Evolutionary conservation across 306 rosid species (phyloP).

Genomic region (Medicago arabica): DNA sequence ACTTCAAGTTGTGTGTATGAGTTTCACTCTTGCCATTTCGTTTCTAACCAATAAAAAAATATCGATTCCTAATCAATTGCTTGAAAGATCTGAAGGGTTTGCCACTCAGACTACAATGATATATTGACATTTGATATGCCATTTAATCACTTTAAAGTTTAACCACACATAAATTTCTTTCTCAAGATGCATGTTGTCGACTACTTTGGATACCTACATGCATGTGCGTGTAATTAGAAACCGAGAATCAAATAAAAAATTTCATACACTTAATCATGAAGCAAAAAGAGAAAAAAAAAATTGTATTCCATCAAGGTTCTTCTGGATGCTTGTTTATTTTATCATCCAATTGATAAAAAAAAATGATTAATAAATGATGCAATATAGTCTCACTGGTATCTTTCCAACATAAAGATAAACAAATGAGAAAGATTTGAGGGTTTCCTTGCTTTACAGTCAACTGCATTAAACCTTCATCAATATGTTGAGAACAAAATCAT

Average conservation of each 20-base stretch:
- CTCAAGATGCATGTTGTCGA: conserved; percentile 50
- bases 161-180: background rate
- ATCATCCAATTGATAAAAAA: conserved; percentile 31
- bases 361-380: conserved; percentile 37
- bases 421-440: conserved; percentile 29
- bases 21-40: too few relatives aligned
- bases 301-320: conserved; percentile 42
- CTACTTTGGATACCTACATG: conserved; percentile 45
- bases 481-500: conserved; percentile 45
- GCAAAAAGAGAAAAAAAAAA: conserved; percentile 11
- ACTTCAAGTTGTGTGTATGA: too few relatives aligned
- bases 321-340: conserved; percentile 25
- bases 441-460: conserved; percentile 51
- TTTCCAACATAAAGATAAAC: conserved; percentile 45
- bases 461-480: conserved; percentile 44
- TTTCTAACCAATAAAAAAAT: too few relatives aligned
- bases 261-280: conserved; percentile 46
- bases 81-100: too few relatives aligned
- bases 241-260: conserved; percentile 28
- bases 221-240: conserved; percentile 38
- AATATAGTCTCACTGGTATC: conserved; percentile 38
- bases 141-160: background rate
- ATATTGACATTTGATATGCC: background rate
- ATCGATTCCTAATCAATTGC: too few relatives aligned
- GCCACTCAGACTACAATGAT: background rate